Conservation (phyloP, 495 filamentous ascomycete genomes). For the Diplogelasinospora grovesii region DNA sequence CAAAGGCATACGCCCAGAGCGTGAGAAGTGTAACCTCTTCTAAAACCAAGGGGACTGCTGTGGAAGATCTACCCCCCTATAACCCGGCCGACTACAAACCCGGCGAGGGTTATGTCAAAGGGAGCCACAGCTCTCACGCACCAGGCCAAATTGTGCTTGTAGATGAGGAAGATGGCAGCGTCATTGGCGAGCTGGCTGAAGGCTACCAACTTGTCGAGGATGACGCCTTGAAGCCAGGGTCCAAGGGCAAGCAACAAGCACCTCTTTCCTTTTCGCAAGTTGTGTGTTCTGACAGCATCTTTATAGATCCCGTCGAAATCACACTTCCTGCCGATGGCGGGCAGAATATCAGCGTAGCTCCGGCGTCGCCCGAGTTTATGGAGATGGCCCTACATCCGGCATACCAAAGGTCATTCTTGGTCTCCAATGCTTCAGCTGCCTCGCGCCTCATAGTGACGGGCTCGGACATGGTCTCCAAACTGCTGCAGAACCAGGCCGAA, state of each 20-base stretch:
- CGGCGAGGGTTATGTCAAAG: conserved; percentile 65
- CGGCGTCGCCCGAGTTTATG: conserved; percentile 73
- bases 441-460: conserved; percentile 90
- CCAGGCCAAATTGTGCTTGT: conserved; percentile 81
- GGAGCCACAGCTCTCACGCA: conserved; percentile 42
- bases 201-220: conserved; percentile 76
- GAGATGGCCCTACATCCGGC: conserved; percentile 77
- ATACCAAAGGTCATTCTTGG: conserved; percentile 78
- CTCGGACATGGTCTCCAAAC: conserved; percentile 68
- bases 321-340: conserved; percentile 67
- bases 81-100: conserved; percentile 75
- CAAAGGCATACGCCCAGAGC: background rate
- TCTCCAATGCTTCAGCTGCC: conserved; percentile 82
- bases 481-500: conserved; percentile 68
- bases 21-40: conserved; percentile 50
- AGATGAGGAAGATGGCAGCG: conserved; percentile 90
- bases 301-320: conserved; percentile 84
- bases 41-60: conserved; percentile 34
- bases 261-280: background rate
- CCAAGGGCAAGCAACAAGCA: conserved; percentile 66
- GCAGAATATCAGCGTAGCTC: conserved; percentile 66
- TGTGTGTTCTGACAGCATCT: background rate
- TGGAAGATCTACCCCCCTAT: conserved; percentile 51
- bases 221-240: conserved; percentile 65
- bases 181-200: conserved; percentile 84